Conservation (phyloP, 345 rosid genomes). For the Ricinus communis region DNA sequence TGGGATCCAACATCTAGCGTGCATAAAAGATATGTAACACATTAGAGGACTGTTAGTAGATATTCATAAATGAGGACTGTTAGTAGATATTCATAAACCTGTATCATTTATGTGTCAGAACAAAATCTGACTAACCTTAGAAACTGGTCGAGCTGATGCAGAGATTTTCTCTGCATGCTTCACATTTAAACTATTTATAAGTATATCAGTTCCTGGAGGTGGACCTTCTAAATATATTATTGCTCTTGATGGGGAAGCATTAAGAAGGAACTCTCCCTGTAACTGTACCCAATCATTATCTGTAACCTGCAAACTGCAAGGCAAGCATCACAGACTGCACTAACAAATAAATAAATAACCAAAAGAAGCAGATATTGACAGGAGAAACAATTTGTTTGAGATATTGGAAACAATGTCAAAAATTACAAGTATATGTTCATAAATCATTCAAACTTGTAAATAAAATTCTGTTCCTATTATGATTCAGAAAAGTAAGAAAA, state of each 20-base stretch:
- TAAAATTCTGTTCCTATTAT: background rate
- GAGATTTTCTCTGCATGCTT: slow-evolving; percentile 66
- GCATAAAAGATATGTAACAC: background rate
- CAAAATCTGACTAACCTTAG: slow-evolving; percentile 47
- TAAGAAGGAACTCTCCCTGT: slow-evolving; percentile 83
- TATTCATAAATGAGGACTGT: background rate
- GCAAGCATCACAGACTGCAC: background rate
- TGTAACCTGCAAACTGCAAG: slow-evolving; percentile 59
- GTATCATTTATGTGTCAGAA: background rate
- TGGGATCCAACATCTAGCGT: background rate
- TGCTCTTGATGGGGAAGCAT: slow-evolving; percentile 65
- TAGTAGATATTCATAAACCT: background rate
- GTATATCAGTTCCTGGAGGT: slow-evolving; percentile 74
- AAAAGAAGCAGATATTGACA: background rate
- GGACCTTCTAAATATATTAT: slow-evolving; percentile 88
- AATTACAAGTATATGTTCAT: background rate
- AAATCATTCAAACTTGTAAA: background rate
- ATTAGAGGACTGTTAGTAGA: background rate
- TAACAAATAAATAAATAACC: background rate
- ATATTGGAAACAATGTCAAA: background rate
- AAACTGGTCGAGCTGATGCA: slow-evolving; percentile 56
- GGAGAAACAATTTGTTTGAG: background rate
- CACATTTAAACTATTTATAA: slow-evolving; percentile 57
- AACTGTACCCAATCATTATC: slow-evolving; percentile 68
- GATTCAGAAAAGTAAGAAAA: background rate